A percentile compares a stretch with the other conserved stretches of the same genome.
Evolutionary conservation across 768 basidiomycete genomes (phyloP).

Genomic region (Gelatoporia subvermispora): DNA sequence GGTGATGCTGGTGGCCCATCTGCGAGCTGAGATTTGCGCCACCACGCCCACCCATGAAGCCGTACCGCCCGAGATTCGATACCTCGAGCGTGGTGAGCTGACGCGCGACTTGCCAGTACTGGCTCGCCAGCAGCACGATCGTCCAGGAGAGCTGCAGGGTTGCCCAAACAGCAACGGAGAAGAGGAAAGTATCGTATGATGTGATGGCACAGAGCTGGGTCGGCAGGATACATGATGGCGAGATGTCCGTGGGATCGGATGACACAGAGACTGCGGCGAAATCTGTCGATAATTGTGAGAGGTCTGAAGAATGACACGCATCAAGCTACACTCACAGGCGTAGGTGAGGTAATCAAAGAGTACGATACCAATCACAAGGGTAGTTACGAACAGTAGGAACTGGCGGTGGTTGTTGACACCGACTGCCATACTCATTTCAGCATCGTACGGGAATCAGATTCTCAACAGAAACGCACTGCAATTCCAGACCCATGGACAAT

Average conservation of each 20-base stretch:
- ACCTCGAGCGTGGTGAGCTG: constrained; percentile 98
- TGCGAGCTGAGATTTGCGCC: constrained; percentile 62
- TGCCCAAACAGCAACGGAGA: constrained; percentile 78
- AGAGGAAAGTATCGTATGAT: constrained; percentile 75
- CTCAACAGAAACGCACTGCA: constrained; percentile 56
- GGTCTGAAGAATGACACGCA: not conserved
- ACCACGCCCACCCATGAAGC: constrained; percentile 93
- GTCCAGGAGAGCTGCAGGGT: constrained; percentile 97
- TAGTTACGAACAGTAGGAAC: constrained; percentile 87
- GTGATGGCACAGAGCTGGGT: constrained; percentile 64
- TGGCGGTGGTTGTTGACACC: constrained; percentile 93
- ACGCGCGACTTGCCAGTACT: constrained; percentile 87
- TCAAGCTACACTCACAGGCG: constrained; percentile 56
- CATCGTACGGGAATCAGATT: not conserved
- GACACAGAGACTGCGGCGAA: constrained; percentile 44
- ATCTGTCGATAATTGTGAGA: constrained; percentile 33
- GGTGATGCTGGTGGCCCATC: constrained; percentile 70
- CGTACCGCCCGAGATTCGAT: constrained; percentile 89
- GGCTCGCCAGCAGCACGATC: constrained; percentile 73
- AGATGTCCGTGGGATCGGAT: constrained; percentile 33
- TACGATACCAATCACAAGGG: constrained; percentile 76
- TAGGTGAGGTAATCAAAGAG: constrained; percentile 83
- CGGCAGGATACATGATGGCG: constrained; percentile 66
- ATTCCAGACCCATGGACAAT: constrained; percentile 99
- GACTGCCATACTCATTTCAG: constrained; percentile 40